phyloP scores from a whole-genome alignment of 1,139 yeast species.

The Suhomyces chickasaworum region DNA sequence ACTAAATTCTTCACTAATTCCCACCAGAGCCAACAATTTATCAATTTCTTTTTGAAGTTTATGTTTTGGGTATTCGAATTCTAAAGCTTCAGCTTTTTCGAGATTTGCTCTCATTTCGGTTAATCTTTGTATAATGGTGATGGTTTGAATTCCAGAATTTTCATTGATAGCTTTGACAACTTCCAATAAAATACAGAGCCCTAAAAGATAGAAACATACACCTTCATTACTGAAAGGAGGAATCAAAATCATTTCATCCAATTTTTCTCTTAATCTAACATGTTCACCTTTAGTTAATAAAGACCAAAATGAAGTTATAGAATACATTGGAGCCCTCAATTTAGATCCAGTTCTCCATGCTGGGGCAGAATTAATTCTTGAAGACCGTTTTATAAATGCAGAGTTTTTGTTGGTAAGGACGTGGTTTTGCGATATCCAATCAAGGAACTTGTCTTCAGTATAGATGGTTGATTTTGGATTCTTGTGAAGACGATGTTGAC shows the following conservation, averaged over 20 bases:
- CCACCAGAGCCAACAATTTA: constrained; percentile 1
- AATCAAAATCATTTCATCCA: constrained; percentile 44
- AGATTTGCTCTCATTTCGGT: neutral
- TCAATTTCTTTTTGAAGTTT: constrained; percentile 20
- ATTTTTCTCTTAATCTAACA: constrained; percentile 27
- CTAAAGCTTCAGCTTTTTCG: constrained; percentile 30
- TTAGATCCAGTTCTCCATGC: constrained; percentile 43
- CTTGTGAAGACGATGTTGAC: constrained; percentile 1
- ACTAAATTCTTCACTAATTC: constrained; percentile 2
- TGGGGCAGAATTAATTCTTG: constrained; percentile 33
- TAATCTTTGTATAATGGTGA: neutral
- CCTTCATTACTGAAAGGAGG: constrained; percentile 53
- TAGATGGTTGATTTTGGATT: neutral
- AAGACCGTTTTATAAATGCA: constrained; percentile 10
- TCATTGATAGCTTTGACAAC: constrained; percentile 13
- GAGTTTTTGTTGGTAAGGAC: constrained; percentile 13
- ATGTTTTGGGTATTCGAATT: constrained; percentile 33
- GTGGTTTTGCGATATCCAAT: constrained; percentile 38
- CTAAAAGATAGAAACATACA: constrained; percentile 35
- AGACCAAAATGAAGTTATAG: constrained; percentile 40
- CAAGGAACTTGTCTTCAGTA: constrained; percentile 37
- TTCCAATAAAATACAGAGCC: constrained; percentile 30
- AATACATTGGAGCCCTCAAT: constrained; percentile 40
- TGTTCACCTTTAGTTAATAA: constrained; percentile 32
- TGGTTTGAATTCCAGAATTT: neutral